Base-by-base conservation (phyloP, 169 alveolate genomes). In the Cryptosporidium xiaoi region DNA sequence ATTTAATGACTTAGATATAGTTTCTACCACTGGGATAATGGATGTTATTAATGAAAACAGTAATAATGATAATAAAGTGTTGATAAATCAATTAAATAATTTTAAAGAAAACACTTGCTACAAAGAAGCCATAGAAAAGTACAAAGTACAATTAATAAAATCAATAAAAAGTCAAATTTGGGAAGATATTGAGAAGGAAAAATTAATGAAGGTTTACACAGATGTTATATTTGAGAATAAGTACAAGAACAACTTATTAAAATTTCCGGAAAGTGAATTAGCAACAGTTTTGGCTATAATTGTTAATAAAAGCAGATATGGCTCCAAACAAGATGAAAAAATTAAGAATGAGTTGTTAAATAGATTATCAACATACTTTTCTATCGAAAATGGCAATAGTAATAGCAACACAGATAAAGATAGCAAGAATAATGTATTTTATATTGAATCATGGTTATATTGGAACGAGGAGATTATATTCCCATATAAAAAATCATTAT, bases 261-360 rank as follows among this genome's bases (percentile, higher is more conserved):
- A 48, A 6, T 77, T 77, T 40, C 55, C 77, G 24, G 33, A 20
- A 16, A 62, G 87, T 20, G 71, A 77, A 62, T 44, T 77, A 13
- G 87, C 77, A 48, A 60, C 69, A 20, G 60, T 40, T 7, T 18
- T 60, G 87, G 87, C 87, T 4, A 77, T 62, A 6, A 60, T 77
- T 60, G 87, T 77, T 16, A 77, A 77, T 77, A 77, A 77, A 62
- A 77, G 87, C 20, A 77, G 87, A 77, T 77, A 77, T 60, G 87
- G 87, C 18, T 44, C 55, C 0, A 77, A 77, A 18, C 44, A 58
- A 27, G 87, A 77, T 48, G 87, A 77, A 29, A 77, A 18, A 62
- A 31, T 77, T 12, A 77, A 60, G 33, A 62, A 77, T 62, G 87
- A 77, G 34, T 62, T 77, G 40, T 40, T 77, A 20, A 66, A 60